Conservation (phyloP, 495 filamentous ascomycete genomes). For the Schizothecium vesticola region DNA sequence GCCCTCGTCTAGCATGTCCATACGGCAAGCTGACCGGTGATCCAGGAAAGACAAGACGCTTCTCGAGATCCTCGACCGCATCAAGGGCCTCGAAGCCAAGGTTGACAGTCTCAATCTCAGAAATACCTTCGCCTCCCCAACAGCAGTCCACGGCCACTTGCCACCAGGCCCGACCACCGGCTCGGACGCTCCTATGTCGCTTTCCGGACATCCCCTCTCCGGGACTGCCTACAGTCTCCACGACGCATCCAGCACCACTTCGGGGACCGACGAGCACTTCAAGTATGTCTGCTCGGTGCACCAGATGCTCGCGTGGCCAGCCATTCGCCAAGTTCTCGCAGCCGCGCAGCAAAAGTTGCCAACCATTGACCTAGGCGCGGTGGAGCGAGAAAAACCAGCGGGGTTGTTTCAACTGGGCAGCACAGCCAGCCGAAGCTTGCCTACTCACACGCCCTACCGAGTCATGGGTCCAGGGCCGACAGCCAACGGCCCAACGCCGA, state of each 20-base stretch:
- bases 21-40: slow-evolving; percentile 12
- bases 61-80: slow-evolving; percentile 52
- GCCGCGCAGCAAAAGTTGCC: slow-evolving; percentile 25
- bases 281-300: slow-evolving; percentile 51
- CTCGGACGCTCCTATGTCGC: background rate
- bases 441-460: slow-evolving; percentile 4
- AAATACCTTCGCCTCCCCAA: slow-evolving; percentile 18
- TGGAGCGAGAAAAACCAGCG: slow-evolving; percentile 44
- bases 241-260: slow-evolving; percentile 9
- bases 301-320: slow-evolving; percentile 55
- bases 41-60: slow-evolving; percentile 58
- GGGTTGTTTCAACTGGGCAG: slow-evolving; percentile 39
- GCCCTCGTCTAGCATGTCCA: background rate
- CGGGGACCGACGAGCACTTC: slow-evolving; percentile 26
- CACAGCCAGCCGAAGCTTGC: slow-evolving; percentile 4
- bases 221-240: slow-evolving; percentile 5
- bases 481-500: background rate
- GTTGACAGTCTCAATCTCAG: slow-evolving; percentile 38
- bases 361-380: slow-evolving; percentile 25
- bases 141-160: slow-evolving; percentile 14
- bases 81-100: slow-evolving; percentile 48
- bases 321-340: slow-evolving; percentile 44
- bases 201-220: background rate
- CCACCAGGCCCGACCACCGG: background rate
- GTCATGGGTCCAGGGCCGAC: background rate